phyloP scores from a whole-genome alignment of 257 asterid species.

The Anisodus tanguticus region DNA sequence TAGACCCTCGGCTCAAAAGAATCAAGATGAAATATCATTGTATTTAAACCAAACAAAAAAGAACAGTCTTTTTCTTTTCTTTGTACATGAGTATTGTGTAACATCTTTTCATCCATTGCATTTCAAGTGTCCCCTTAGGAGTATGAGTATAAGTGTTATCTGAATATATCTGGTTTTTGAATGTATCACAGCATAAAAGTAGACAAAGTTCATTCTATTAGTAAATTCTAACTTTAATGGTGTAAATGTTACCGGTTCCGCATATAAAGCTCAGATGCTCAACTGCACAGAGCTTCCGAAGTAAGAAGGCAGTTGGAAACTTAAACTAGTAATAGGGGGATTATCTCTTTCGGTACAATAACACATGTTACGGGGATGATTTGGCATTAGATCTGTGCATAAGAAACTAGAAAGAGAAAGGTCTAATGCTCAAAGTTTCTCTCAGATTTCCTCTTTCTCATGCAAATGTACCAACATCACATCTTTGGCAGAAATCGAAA shows the following conservation, averaged over 20 bases:
- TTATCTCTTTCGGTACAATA: neutral
- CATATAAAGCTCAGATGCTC: slow-evolving; percentile 15
- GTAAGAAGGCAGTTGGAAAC: neutral
- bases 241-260: neutral
- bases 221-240: slow-evolving; percentile 15
- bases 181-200: neutral
- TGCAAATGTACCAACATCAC: slow-evolving; percentile 10
- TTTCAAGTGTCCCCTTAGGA: neutral
- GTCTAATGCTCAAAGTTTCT: neutral
- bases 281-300: slow-evolving; percentile 1
- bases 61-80: neutral
- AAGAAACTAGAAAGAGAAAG: slow-evolving; percentile 6
- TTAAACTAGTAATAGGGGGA: neutral
- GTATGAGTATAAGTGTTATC: neutral
- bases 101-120: slow-evolving; percentile 10
- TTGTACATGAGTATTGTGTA: neutral
- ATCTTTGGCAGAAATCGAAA: neutral
- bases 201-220: neutral
- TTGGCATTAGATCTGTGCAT: neutral
- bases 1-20: too few species aligned
- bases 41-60: slow-evolving; percentile 11
- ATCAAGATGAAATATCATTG: neutral
- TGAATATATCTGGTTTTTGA: slow-evolving; percentile 7
- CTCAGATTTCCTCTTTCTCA: neutral
- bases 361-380: neutral